These are phyloP conservation scores for Starmerella bacillaris DNA, from an alignment of 805 yeast genomes.

Conservation along the genomic window DNA sequence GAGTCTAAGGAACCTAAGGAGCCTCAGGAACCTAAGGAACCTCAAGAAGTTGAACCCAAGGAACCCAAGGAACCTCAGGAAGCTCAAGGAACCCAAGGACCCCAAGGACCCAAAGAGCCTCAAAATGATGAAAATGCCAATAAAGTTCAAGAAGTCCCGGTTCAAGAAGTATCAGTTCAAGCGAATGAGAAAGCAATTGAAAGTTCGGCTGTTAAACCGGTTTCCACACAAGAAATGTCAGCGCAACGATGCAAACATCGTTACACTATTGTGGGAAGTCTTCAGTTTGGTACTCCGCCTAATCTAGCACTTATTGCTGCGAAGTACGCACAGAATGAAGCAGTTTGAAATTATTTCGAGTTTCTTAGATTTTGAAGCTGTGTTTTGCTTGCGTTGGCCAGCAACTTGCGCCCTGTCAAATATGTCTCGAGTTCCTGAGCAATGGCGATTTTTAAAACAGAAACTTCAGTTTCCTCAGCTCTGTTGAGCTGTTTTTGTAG, in stretches of 20 bases:
- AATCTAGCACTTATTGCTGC: constrained; percentile 8
- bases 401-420: not conserved
- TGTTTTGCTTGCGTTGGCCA: too few species aligned
- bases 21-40: too few species aligned
- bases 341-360: too few species aligned
- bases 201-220: not conserved
- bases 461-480: constrained; percentile 18
- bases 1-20: too few species aligned
- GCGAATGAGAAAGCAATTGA: not conserved
- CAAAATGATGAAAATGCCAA: not conserved
- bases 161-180: not conserved
- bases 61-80: too few species aligned
- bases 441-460: constrained; percentile 19
- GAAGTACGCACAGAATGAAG: too few species aligned
- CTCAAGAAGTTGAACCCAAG: too few species aligned
- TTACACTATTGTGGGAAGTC: constrained; percentile 9
- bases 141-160: not conserved
- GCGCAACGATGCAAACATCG: constrained; percentile 11
- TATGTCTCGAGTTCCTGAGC: constrained; percentile 19
- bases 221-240: not conserved
- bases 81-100: too few species aligned
- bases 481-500: constrained; percentile 8
- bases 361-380: too few species aligned
- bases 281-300: constrained; percentile 12
- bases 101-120: not conserved